Percentiles rank a stretch among this genome's conserved stretches.
Conservation (phyloP, 306 rosid species). For the Citrullus mucosospermus region DNA sequence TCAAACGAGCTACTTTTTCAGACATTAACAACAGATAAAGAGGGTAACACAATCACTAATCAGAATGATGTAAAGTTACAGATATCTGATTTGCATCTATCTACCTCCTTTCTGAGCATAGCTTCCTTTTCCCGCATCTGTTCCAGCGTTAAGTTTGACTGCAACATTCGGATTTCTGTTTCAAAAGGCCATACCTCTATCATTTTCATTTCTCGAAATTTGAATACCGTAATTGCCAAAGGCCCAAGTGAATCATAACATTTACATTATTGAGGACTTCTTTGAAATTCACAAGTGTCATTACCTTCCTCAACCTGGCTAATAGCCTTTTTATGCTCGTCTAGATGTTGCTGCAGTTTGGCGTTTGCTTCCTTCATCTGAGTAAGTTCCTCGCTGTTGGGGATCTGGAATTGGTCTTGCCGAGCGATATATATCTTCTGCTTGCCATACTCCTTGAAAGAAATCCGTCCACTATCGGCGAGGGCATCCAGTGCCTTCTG, state of each 20-base stretch:
- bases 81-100: not conserved
- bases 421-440: conserved; percentile 88
- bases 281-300: not conserved
- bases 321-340: conserved; percentile 35
- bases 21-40: not conserved
- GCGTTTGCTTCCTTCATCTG: conserved; percentile 73
- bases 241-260: not conserved
- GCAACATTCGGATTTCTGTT: conserved; percentile 69
- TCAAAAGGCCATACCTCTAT: not conserved
- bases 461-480: conserved; percentile 53
- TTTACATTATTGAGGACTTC: not conserved
- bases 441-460: conserved; percentile 91
- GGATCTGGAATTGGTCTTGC: conserved; percentile 74
- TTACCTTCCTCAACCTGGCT: conserved; percentile 73
- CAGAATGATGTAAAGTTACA: not conserved
- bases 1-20: conserved; percentile 10
- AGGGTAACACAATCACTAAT: not conserved
- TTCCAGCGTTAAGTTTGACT: conserved; percentile 73
- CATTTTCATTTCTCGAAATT: not conserved
- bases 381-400: conserved; percentile 60
- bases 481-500: conserved; percentile 78
- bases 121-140: conserved; percentile 54
- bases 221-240: not conserved
- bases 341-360: conserved; percentile 43
- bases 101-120: conserved; percentile 61